Evolutionary conservation across 1,139 yeast genomes (phyloP).

Genomic region (Geotrichum histeridarum): DNA sequence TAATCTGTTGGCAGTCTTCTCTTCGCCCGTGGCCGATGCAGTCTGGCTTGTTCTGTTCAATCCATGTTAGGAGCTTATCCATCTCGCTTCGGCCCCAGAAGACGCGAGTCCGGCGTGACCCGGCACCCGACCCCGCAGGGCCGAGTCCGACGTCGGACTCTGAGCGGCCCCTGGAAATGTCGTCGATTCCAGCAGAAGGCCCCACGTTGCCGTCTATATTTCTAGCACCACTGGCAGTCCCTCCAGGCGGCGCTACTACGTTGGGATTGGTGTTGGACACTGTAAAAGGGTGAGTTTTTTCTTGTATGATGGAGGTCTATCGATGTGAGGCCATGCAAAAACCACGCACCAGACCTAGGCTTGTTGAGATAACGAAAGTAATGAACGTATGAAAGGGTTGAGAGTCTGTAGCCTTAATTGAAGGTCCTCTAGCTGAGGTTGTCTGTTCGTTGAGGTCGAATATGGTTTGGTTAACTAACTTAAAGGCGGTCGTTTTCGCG

Average conservation of each 20-base stretch:
- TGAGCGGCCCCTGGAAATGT: neutral
- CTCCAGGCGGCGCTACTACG: constrained; percentile 7
- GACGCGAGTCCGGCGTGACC: constrained; percentile 16
- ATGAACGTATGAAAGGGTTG: too few relatives aligned
- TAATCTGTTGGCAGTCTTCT: constrained; percentile 19
- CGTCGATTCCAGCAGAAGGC: neutral
- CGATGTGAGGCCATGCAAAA: neutral
- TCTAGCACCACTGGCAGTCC: constrained; percentile 4
- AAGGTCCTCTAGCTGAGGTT: too few relatives aligned
- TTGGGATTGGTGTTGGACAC: constrained; percentile 12
- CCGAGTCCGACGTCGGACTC: constrained; percentile 6
- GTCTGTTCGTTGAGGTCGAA: too few relatives aligned
- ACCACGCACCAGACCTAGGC: neutral
- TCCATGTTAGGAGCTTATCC: constrained; percentile 20
- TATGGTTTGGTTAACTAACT: neutral
- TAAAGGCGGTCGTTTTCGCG: neutral
- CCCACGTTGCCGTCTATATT: constrained; percentile 1
- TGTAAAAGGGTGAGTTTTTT: neutral
- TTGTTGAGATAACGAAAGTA: too few relatives aligned
- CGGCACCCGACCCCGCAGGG: constrained; percentile 1
- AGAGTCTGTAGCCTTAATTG: too few relatives aligned
- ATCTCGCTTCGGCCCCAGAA: constrained; percentile 20
- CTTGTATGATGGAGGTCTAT: neutral
- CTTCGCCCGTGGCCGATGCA: constrained; percentile 21
- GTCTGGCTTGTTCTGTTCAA: constrained; percentile 19